Evolutionary conservation across 768 basidiomycete species (phyloP), one percentile per base, ranked within the genome.

Genomic region (Boletus pseudopeckii): DNA sequence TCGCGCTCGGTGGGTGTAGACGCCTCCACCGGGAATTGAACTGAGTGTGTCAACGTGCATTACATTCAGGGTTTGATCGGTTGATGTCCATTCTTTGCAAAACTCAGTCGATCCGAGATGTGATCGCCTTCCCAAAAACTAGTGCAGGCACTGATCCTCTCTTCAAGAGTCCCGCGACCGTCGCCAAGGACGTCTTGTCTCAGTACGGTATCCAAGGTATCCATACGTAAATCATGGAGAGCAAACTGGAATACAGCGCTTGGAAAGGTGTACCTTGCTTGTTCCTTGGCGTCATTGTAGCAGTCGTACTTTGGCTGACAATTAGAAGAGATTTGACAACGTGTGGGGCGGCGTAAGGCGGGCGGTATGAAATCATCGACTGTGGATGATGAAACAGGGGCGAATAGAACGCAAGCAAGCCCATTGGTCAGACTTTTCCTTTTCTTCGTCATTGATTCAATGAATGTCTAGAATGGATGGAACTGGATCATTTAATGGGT

Each of bases 81-180:
- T 75, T 98, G 56, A 88, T 97, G 83, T 80, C 93, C 13, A 93
- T 95, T 58, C 79, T 98, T 4, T 94, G 92, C 75, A 83, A 85
- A 57, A 81, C 92, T 4, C 80, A 81, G 54, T 92, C 92, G 37
- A 98, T 98, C 61, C 81, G 92, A 56, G 93, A 97, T 63, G 95
- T 98, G 59, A 96, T 98, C 59, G 95, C 95, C 18, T 98, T 98
- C 75, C 95, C 95, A 9, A 98, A 98, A 76, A 88, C 89, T 8
- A 82, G 84, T 38, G 81, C 75, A 54, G 94, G 95, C 6, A 80
- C 84, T 22, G 95, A 98, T 72, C 81, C 85, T 40, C 82, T 96
- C 37, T 94, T 97, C 78, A 88, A 84, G 71, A 92, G 92, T 71
- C 95, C 95, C 38, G 84, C 90, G 13, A 62, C 79, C 17, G 77